Percentiles rank a stretch among this genome's conserved stretches.
Evolutionary conservation across 768 basidiomycete genomes (phyloP).

Genomic region (Russula virescens): DNA sequence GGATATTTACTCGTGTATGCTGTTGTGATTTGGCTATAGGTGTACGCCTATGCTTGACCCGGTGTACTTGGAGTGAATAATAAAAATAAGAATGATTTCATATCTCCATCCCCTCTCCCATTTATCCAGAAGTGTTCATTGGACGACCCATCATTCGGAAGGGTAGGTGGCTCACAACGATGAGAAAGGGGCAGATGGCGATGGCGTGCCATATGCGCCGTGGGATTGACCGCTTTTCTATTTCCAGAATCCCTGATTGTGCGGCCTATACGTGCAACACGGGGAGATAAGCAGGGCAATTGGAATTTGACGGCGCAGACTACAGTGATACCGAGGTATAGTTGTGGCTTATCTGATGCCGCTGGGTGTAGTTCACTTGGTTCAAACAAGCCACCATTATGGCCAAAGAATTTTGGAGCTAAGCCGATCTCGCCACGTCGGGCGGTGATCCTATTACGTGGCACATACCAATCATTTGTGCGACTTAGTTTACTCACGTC

Average conservation of each 20-base stretch:
- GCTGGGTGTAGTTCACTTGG: neutral
- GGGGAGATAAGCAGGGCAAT: neutral
- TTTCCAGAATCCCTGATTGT: conserved; percentile 3
- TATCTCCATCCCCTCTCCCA: neutral
- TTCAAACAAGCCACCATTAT: neutral
- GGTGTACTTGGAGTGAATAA: conserved; percentile 13
- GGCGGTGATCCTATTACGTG: conserved; percentile 14
- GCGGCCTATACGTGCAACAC: neutral
- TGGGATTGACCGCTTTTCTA: neutral
- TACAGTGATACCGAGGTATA: neutral
- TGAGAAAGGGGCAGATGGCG: neutral
- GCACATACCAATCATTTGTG: neutral
- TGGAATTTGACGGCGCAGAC: neutral
- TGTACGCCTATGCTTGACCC: conserved; percentile 14
- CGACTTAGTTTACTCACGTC: neutral
- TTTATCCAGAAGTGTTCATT: neutral
- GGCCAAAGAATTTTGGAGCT: neutral
- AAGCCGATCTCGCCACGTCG: neutral
- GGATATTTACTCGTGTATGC: neutral
- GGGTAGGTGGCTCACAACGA: neutral
- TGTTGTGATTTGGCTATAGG: conserved; percentile 10
- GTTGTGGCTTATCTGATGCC: conserved; percentile 9
- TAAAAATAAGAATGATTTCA: neutral
- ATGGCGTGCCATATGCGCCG: neutral
- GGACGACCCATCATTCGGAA: neutral